Percentiles rank a stretch among this genome's conserved stretches.
Evolutionary conservation across 2,329 filamentous ascomycete genomes (phyloP).

Genomic region (Bipolaris bicolor): DNA sequence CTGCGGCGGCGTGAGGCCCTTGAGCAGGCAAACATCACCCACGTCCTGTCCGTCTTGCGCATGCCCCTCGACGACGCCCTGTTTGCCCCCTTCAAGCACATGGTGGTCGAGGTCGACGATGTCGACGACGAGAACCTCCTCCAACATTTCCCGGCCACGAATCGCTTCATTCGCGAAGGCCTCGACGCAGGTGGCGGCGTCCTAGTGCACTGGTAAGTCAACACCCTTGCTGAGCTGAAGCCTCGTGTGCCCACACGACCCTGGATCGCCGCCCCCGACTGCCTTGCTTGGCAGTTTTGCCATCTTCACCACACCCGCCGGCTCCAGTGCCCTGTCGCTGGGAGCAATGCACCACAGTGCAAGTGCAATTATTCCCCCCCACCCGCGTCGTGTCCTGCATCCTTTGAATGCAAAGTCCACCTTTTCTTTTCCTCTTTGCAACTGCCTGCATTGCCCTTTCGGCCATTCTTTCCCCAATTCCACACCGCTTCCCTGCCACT

Average conservation of each 20-base stretch:
- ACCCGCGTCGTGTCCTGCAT: constrained; percentile 35
- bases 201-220: constrained; percentile 72
- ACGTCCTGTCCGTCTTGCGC: constrained; percentile 83
- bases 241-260: constrained; percentile 36
- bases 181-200: constrained; percentile 67
- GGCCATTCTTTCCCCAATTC: constrained; percentile 17
- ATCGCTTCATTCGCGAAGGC: constrained; percentile 82
- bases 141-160: constrained; percentile 76
- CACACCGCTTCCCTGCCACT: constrained; percentile 49
- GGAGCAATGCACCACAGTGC: constrained; percentile 17
- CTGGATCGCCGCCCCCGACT: constrained; percentile 35
- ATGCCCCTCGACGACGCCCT: constrained; percentile 63
- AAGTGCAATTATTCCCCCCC: constrained; percentile 24
- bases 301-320: constrained; percentile 35
- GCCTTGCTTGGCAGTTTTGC: constrained; percentile 43
- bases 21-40: constrained; percentile 77
- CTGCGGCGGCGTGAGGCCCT: constrained; percentile 75
- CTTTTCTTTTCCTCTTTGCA: constrained; percentile 16
- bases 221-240: constrained; percentile 44
- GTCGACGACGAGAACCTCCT: constrained; percentile 87
- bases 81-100: constrained; percentile 71
- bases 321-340: constrained; percentile 11
- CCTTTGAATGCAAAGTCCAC: constrained; percentile 8
- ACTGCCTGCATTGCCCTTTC: constrained; percentile 25
- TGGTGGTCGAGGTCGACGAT: constrained; percentile 86